Conservation (phyloP, 257 asterid genomes). For the Pogostemon cablin region DNA sequence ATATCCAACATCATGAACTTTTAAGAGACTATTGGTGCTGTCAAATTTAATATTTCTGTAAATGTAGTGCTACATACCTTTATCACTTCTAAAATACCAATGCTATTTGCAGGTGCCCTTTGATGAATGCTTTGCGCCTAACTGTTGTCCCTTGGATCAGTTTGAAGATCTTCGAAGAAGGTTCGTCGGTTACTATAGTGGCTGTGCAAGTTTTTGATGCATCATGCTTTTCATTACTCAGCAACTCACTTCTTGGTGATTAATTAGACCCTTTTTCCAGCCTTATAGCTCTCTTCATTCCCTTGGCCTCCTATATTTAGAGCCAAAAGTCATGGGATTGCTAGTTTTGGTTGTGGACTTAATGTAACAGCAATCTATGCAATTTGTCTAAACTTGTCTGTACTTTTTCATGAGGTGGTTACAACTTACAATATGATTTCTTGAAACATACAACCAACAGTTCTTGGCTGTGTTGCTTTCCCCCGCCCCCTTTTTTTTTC, state of each 20-base stretch:
- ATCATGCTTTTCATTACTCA: slow-evolving; percentile 11
- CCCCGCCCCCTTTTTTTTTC: background rate
- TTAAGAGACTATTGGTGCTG: background rate
- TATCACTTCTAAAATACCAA: slow-evolving; percentile 16
- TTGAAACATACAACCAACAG: background rate
- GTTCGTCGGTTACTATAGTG: slow-evolving; percentile 18
- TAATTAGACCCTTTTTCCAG: slow-evolving; percentile 1
- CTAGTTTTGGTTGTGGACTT: slow-evolving; percentile 29
- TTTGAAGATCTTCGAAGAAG: slow-evolving; percentile 23
- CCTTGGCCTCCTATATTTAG: background rate
- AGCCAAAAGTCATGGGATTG: background rate
- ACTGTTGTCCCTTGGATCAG: slow-evolving; percentile 20
- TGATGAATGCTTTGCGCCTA: slow-evolving; percentile 30
- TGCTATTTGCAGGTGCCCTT: slow-evolving; percentile 36
- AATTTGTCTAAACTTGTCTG: slow-evolving; percentile 12
- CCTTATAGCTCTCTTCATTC: slow-evolving; percentile 4
- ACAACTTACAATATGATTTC: slow-evolving; percentile 5
- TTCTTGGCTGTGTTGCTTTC: background rate
- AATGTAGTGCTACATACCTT: background rate
- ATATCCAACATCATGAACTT: background rate
- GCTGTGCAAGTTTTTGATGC: slow-evolving; percentile 25
- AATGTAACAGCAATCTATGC: slow-evolving; percentile 25
- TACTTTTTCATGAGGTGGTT: background rate
- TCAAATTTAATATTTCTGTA: background rate
- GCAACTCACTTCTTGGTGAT: slow-evolving; percentile 16